These are phyloP conservation scores for Backusella luteola DNA, from an alignment of 192 early-diverging fungal species.

Conservation along the genomic window DNA sequence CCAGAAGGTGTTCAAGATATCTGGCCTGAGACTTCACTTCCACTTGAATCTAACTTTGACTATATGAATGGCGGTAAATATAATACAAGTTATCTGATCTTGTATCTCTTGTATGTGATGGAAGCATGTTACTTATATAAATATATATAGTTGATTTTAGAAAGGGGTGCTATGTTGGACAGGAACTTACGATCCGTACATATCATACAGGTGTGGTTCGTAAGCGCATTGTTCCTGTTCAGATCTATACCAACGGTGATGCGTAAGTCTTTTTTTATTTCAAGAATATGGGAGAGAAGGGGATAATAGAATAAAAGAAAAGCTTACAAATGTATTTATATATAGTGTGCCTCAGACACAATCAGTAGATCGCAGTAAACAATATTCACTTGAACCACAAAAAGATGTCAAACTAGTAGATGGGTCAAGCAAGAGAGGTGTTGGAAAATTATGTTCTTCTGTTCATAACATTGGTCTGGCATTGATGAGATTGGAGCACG, in stretches of 20 bases:
- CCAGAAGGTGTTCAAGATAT: conserved; percentile 89
- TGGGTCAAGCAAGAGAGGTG: conserved; percentile 44
- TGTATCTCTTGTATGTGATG: too few relatives aligned
- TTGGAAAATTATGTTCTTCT: conserved; percentile 64
- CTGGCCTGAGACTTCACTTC: conserved; percentile 64
- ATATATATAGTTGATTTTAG: conserved; percentile 78
- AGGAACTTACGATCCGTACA: conserved; percentile 97
- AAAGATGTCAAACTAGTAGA: conserved; percentile 34
- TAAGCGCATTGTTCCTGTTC: conserved; percentile 87
- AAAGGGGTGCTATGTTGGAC: conserved; percentile 98
- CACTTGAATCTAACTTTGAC: conserved; percentile 92
- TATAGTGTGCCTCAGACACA: conserved; percentile 9
- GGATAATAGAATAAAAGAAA: not conserved
- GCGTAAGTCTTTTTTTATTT: conserved; percentile 31
- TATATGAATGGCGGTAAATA: conserved; percentile 79
- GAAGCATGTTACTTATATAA: not conserved
- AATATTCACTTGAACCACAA: conserved; percentile 21
- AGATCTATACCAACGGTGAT: conserved; percentile 51
- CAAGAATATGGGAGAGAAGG: not conserved
- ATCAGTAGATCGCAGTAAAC: conserved; percentile 9
- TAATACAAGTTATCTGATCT: not conserved
- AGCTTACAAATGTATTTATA: not conserved
- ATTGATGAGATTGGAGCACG: conserved; percentile 81
- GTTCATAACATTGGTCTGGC: conserved; percentile 84
- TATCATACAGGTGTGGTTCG: conserved; percentile 92